Base-by-base conservation (phyloP, 768 basidiomycete genomes). In the Lentinula detonsa region DNA sequence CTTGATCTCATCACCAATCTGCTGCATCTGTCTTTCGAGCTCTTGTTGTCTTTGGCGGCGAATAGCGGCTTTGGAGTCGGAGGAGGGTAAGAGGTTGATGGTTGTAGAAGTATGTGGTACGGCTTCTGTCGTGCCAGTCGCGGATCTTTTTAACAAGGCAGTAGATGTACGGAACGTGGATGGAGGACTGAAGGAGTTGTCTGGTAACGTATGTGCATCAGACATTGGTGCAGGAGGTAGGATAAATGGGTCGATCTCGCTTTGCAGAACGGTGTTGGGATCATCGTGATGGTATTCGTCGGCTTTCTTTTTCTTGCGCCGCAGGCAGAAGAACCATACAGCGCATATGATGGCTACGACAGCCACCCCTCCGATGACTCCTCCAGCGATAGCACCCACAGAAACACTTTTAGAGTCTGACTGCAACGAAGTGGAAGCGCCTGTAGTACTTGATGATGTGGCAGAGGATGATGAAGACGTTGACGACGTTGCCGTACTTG, bases 311-410 rank as follows among this genome's bases (percentile, higher is more conserved):
- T 35, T 54, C n/a, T 23, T 34, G 5, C 39, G 59, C 15, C 59
- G 34, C 9, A 34, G 39, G 15, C 50, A 42, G 39, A 28, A 51
- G 35, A 57, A 43, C n/a, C 42, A 34, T 10, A 46, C 28, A 10
- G 45, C 57, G 3, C 18, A 39, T 5, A 58, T 16, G 5, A 49
- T n/a, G 4, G 51, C 28, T 7, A 62, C 4, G 13, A 43, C 23
- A 23, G 52, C 50, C 5, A 43, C n/a, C 34, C 63, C 63, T 15
- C 60, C 62, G 10, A 63, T n/a, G 16, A 55, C 43, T 31, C 62
- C 62, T 4, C 62, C 62, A 2, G 37, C 62, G 45, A 63, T 59
- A 9, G 58, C 57, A 42, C 57, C 62, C 13, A 28, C 9, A 45
- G 55, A 35, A 5, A 31, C 21, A 21, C 3, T 16, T 21, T 43